A percentile compares a stretch with the other conserved stretches of the same genome.
phyloP scores from a whole-genome alignment of 768 basidiomycete genomes.

The Mycena filopes region DNA sequence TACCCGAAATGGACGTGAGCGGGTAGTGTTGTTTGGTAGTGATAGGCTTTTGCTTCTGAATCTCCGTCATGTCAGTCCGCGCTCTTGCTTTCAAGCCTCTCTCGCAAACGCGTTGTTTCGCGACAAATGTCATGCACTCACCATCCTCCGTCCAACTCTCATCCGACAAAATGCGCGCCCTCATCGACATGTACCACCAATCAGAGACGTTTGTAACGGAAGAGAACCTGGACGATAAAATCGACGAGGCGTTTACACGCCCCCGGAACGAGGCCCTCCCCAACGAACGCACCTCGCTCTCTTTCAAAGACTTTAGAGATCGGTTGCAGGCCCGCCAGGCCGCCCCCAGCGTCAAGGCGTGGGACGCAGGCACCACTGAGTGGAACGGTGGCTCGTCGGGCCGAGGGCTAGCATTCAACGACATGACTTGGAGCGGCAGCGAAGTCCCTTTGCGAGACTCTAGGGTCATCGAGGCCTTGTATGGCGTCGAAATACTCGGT shows the following conservation, averaged over 20 bases:
- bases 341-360: slow-evolving; percentile 52
- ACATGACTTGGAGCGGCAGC: slow-evolving; percentile 42
- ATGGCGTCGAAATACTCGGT: slow-evolving; percentile 53
- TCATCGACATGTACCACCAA: slow-evolving; percentile 84
- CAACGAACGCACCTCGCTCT: slow-evolving; percentile 9
- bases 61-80: slow-evolving; percentile 13
- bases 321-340: slow-evolving; percentile 38
- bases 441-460: slow-evolving; percentile 46
- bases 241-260: slow-evolving; percentile 70
- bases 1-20: too few species aligned
- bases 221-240: slow-evolving; percentile 71
- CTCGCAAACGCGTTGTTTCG: slow-evolving; percentile 9
- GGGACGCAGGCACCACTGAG: slow-evolving; percentile 39
- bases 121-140: slow-evolving; percentile 35
- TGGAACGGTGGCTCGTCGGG: too few species aligned
- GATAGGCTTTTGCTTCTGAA: too few species aligned
- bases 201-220: slow-evolving; percentile 74
- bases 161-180: slow-evolving; percentile 72
- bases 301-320: slow-evolving; percentile 31
- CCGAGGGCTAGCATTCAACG: too few species aligned
- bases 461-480: slow-evolving; percentile 62
- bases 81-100: slow-evolving; percentile 1
- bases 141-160: slow-evolving; percentile 53
- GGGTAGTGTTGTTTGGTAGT: too few species aligned
- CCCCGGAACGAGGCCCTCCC: slow-evolving; percentile 1